phyloP scores from a whole-genome alignment of 108 stramenopile species.

The Hondaea fermentalgiana region DNA sequence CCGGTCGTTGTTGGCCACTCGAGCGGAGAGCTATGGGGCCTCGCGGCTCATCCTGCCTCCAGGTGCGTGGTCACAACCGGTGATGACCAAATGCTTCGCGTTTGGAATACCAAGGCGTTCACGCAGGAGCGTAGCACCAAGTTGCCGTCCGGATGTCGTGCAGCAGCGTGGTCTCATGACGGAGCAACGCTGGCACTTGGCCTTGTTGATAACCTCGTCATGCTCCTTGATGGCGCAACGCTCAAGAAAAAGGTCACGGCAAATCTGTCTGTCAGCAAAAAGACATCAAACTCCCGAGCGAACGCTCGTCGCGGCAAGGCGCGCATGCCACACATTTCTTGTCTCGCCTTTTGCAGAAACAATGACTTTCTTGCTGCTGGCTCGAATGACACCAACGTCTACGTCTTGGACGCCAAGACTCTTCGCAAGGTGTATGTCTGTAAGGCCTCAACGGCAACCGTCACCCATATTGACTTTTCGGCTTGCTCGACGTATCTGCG shows the following conservation, averaged over 20 bases:
- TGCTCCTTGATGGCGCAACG: neutral
- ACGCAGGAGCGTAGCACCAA: neutral
- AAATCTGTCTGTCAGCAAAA: neutral
- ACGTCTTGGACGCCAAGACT: slow-evolving; percentile 52
- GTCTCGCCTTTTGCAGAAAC: slow-evolving; percentile 52
- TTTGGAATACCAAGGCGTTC: slow-evolving; percentile 21
- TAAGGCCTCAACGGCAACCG: slow-evolving; percentile 38
- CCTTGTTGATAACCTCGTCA: neutral
- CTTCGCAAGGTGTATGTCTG: slow-evolving; percentile 44
- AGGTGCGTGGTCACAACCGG: slow-evolving; percentile 28
- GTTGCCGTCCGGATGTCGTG: slow-evolving; percentile 23
- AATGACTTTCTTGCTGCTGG: slow-evolving; percentile 60
- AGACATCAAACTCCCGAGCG: neutral
- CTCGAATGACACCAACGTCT: slow-evolving; percentile 51
- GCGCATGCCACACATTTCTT: slow-evolving; percentile 31
- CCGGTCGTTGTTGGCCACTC: slow-evolving; percentile 28
- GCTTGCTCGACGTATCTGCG: slow-evolving; percentile 47
- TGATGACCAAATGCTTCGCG: slow-evolving; percentile 35
- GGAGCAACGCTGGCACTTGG: slow-evolving; percentile 38
- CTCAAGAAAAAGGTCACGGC: neutral
- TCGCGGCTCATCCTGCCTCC: slow-evolving; percentile 25
- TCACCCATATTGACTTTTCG: slow-evolving; percentile 54
- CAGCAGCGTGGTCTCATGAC: slow-evolving; percentile 36
- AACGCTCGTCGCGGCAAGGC: slow-evolving; percentile 25
- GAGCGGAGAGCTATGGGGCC: slow-evolving; percentile 35